Evolutionary conservation across 768 basidiomycete species (phyloP).

Genomic region (Scleroderma citrinum): DNA sequence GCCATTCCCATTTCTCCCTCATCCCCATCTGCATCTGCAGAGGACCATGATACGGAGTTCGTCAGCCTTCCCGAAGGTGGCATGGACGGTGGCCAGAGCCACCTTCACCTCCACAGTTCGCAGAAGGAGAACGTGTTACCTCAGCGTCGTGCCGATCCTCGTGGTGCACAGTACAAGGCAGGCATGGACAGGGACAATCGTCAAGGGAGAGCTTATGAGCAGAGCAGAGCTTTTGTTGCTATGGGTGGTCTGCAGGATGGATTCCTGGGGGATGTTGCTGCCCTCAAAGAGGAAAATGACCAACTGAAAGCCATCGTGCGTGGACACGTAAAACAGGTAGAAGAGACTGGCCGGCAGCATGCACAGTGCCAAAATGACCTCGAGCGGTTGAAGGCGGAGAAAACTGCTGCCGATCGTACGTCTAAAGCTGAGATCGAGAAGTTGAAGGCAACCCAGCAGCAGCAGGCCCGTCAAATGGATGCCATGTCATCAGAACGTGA

Average conservation of each 20-base stretch:
- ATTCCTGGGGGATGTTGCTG: background rate
- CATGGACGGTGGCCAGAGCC: slow-evolving; percentile 1
- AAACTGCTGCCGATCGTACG: slow-evolving; percentile 1
- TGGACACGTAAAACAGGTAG: slow-evolving; percentile 14
- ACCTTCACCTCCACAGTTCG: background rate
- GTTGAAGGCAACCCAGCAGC: slow-evolving; percentile 13
- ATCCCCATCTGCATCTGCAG: background rate
- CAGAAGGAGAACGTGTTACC: background rate
- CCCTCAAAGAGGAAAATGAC: slow-evolving; percentile 19
- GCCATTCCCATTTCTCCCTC: background rate
- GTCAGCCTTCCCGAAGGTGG: slow-evolving; percentile 1
- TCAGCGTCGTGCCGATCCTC: background rate
- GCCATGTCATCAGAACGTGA: slow-evolving; percentile 20
- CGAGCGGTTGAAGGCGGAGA: slow-evolving; percentile 12
- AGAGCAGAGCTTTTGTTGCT: background rate
- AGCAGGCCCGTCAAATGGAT: slow-evolving; percentile 16
- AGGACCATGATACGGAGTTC: slow-evolving; percentile 4
- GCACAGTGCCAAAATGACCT: slow-evolving; percentile 8
- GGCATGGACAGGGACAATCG: too few relatives aligned
- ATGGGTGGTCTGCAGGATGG: slow-evolving; percentile 1
- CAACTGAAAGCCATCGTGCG: slow-evolving; percentile 16
- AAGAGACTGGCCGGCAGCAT: slow-evolving; percentile 9
- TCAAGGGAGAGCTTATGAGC: background rate
- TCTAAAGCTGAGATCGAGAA: slow-evolving; percentile 13
- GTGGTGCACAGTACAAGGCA: background rate